Evolutionary conservation across 106 monocot genomes (phyloP), one percentile per base, ranked within the genome.

Genomic region (Gastrodia elata): DNA sequence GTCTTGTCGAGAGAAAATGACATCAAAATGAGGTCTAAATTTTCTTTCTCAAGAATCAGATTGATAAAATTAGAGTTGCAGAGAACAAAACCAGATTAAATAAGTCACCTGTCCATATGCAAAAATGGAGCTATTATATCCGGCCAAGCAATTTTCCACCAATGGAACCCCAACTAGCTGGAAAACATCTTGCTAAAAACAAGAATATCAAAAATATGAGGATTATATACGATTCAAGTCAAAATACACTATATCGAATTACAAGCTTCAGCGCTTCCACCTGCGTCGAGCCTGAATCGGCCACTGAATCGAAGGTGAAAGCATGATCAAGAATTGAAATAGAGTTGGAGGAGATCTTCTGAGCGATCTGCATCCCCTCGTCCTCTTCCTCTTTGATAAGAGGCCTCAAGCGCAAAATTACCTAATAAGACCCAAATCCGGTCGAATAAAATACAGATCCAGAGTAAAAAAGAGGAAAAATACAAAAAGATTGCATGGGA

Each of bases 91-190:
- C n/a, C n/a, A 18, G 0, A 65, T 38, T 61, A 20, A 67, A 67
- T 38, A 6, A 0, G 20, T 73, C 74, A 99, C 98, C 98, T 93
- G 98, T 13, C 98, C 98, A 71, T 99, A 99, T 15, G 98, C 93
- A 86, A 99, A 99, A 38, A 99, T 99, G 46, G 98, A 99, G 73
- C 98, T 99, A 73, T 99, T 99, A 61, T 93, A 93, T 13, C 98
- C 98, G 18, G 85, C 87, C 80, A 99, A 77, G 80, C 98, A 99
- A 74, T 99, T 99, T 70, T 99, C 98, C 39, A 99, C 98, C 76
- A 99, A 76, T 0, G 98, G 98, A 69, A 89, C 64, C 27, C 98
- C 98, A n/a, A 93, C 89, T 18, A 93, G 89, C 13, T 82, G 74
- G 64, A 91, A 99, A 59, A 93, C 82, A 32, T 93, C 98, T 55